Percentiles rank a stretch among this genome's conserved stretches.
Evolutionary conservation across 2,329 filamentous ascomycete genomes (phyloP).

Genomic region (Penicillium sp.): DNA sequence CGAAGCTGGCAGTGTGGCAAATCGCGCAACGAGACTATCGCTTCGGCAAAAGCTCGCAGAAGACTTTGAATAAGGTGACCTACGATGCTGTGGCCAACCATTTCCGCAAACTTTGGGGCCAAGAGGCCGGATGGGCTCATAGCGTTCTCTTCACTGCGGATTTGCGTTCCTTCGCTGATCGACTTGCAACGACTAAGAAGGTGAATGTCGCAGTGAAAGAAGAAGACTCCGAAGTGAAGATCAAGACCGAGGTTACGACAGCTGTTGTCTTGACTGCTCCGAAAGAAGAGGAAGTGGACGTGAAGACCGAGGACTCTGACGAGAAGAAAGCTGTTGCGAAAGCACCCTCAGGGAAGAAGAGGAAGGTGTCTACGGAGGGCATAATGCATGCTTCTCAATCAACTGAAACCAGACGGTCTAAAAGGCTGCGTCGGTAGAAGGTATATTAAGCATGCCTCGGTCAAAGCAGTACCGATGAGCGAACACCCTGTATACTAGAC

Average conservation of each 20-base stretch:
- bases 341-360: constrained; percentile 17
- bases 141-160: constrained; percentile 96
- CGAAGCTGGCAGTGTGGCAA: constrained; percentile 75
- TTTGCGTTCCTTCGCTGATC: constrained; percentile 79
- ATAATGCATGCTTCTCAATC: constrained; percentile 27
- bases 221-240: constrained; percentile 29
- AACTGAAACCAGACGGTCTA: constrained; percentile 35
- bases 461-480: too few species aligned
- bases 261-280: constrained; percentile 29
- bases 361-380: constrained; percentile 19
- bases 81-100: constrained; percentile 91
- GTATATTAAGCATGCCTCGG: too few species aligned
- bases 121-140: constrained; percentile 96
- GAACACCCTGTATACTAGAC: too few species aligned
- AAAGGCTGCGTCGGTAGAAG: constrained; percentile 30
- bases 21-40: constrained; percentile 96
- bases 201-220: constrained; percentile 40
- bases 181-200: constrained; percentile 49
- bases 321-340: constrained; percentile 15
- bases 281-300: constrained; percentile 22
- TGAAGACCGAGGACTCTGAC: constrained; percentile 24
- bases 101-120: constrained; percentile 87
- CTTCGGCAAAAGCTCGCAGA: constrained; percentile 80
- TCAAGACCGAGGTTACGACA: constrained; percentile 33
- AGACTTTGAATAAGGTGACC: constrained; percentile 83